These are phyloP conservation scores for Boechera stricta DNA, from an alignment of 345 rosid species.

Conservation along the genomic window DNA sequence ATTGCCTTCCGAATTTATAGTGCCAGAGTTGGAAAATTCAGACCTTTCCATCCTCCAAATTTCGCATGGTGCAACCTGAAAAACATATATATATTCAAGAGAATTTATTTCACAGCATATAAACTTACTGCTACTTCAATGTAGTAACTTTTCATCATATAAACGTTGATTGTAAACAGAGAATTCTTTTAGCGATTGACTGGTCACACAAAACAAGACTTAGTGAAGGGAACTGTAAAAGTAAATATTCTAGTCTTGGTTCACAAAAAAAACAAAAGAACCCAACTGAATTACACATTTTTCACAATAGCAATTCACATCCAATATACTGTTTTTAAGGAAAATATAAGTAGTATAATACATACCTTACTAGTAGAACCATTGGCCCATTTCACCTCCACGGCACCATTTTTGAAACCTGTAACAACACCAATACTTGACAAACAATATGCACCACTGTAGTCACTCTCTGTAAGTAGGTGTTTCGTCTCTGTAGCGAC, in stretches of 20 bases:
- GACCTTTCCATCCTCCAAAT: slow-evolving; percentile 66
- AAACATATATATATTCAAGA: slow-evolving; percentile 34
- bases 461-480: slow-evolving; percentile 40
- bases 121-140: neutral
- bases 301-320: neutral
- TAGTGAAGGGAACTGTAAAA: neutral
- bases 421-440: slow-evolving; percentile 74
- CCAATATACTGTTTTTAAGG: neutral
- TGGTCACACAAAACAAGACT: slow-evolving; percentile 15
- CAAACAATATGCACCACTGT: slow-evolving; percentile 43
- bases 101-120: neutral
- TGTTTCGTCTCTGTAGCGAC: slow-evolving; percentile 34
- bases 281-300: slow-evolving; percentile 8
- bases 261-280: neutral
- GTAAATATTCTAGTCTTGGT: slow-evolving; percentile 11
- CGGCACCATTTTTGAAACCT: slow-evolving; percentile 71
- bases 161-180: neutral
- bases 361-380: slow-evolving; percentile 69
- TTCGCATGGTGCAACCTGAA: slow-evolving; percentile 83
- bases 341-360: slow-evolving; percentile 17
- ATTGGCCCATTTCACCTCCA: slow-evolving; percentile 86
- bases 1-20: slow-evolving; percentile 50
- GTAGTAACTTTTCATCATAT: neutral
- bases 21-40: slow-evolving; percentile 53
- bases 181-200: neutral